Evolutionary conservation across 805 yeast species (phyloP).

Genomic region (Hanseniaspora vineae): DNA sequence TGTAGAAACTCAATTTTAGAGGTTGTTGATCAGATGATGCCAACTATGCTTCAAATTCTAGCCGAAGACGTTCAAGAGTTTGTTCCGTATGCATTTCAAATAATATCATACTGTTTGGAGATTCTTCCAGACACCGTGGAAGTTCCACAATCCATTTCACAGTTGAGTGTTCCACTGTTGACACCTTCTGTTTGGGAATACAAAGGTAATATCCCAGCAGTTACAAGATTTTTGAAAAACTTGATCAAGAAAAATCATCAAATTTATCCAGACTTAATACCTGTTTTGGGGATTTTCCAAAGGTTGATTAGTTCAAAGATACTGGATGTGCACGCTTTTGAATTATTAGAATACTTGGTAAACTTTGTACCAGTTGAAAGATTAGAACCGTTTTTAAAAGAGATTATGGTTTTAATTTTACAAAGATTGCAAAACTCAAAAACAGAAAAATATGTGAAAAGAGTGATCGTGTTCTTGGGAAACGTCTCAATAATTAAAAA

Average conservation of each 20-base stretch:
- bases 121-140: conserved; percentile 32
- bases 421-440: conserved; percentile 70
- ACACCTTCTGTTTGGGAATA: conserved; percentile 92
- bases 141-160: conserved; percentile 53
- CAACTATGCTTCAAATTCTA: conserved; percentile 52
- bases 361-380: conserved; percentile 36
- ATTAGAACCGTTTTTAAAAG: conserved; percentile 45
- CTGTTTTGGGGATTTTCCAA: conserved; percentile 93
- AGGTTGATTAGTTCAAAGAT: conserved; percentile 75
- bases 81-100: conserved; percentile 83
- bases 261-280: conserved; percentile 40
- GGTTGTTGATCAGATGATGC: conserved; percentile 39
- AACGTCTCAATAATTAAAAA: conserved; percentile 34
- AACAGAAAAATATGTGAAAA: conserved; percentile 69
- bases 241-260: conserved; percentile 33
- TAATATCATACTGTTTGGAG: conserved; percentile 70
- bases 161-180: conserved; percentile 65
- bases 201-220: conserved; percentile 87
- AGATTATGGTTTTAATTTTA: conserved; percentile 63
- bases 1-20: conserved; percentile 12
- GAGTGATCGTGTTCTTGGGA: conserved; percentile 53
- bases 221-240: conserved; percentile 64
- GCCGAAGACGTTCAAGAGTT: conserved; percentile 87
- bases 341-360: conserved; percentile 60
- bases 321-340: conserved; percentile 76